Base-by-base conservation (phyloP, 495 filamentous ascomycete species). In the Aspergillus sclerotiicarbonarius region DNA sequence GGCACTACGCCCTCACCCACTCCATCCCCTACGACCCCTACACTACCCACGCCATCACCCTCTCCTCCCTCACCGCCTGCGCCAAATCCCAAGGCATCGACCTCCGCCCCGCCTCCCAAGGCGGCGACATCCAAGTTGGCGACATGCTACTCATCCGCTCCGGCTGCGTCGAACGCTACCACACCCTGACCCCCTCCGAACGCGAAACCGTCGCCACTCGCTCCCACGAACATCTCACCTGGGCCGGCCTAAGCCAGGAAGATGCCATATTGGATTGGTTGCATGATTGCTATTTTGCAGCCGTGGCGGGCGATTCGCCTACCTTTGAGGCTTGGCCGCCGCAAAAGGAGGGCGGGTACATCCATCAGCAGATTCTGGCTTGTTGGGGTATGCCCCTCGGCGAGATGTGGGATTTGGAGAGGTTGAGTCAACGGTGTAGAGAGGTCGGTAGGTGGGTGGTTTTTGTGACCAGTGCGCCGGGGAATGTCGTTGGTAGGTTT, bases 121-220 rank as follows among this genome's bases (percentile, higher is more conserved):
- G 84, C 16, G 84, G 84, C 9, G 82, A 86, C 59, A 79, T 89
- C 65, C 76, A 80, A 48, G 64, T 82, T 21, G 83, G 83, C 19
- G 89, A 91, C 59, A 82, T 91, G 31, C 75, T 91, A 18, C 77
- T 91, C 51, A 62, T 91, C 31, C 80, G 89, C 43, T 85, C 81
- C 0, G 87, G 89, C 0, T 87, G 86, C 64, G 82, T 84, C 31
- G 78, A 85, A 47, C 66, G 78, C 10, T 84, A 89, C 59, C 63
- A 81, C 54, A 58, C 60, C 19, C 72, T 78, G 18, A 57, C 64
- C 1, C 58, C 66, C 0, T 76, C 73, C 25, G 78, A 77, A 53
- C 70, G 78, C 41, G 59, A 61, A 13, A 69, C 60, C 20, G 69
- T 66, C 3, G 78, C 73, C 9, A 61, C 73, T 25, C 75, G 81